Evolutionary conservation across 1,284 basidiomycete genomes (phyloP), one percentile per base, ranked within the genome.

Genomic region (Cryptococcus amylolentus): DNA sequence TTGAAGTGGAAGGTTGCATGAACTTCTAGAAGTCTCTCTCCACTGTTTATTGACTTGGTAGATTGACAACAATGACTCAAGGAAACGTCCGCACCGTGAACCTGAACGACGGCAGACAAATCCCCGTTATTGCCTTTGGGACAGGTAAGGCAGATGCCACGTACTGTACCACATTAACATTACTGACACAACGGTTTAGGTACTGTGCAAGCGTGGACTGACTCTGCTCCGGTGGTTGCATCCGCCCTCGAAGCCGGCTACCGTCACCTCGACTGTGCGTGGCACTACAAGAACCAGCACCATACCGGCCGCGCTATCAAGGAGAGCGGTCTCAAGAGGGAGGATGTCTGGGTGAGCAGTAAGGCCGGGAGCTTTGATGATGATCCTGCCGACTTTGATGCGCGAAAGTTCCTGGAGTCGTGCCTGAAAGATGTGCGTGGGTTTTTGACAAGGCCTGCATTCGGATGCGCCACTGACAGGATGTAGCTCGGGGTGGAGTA

Each of bases 401-500:
- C 63, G 5, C 39, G 55, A 28, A 27, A 9, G 14, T 56, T 51
- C 23, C 12, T 63, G 35, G 49, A 54, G 7, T n/a, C 4, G 7
- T 40, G 49, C 26, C 35, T 65, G 41, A 54, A 45, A 40, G 58
- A 63, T 44, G 63, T 63, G 43, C 55, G 63, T 63, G 43, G 57
- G 63, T 57, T n/a, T 42, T 16, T 8, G 20, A 10, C 9, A 42
- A 10, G 8, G 14, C 26, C 38, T 26, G 26, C n/a, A 39, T 44
- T 12, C 14, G 7, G 14, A 20, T 23, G 20, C 13, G 23, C 23
- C 16, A 8, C 4, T 44, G 41, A 40, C 37, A 14, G 35, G 26
- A 26, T 10, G 9, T 18, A 84, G 85, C 80, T 88, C 23, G 86
- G 83, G 0, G 65, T 89, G 5, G 76, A 80, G 4, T 85, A 85